Base-by-base conservation (phyloP, 805 yeast species). In the Monosporozyma unispora region DNA sequence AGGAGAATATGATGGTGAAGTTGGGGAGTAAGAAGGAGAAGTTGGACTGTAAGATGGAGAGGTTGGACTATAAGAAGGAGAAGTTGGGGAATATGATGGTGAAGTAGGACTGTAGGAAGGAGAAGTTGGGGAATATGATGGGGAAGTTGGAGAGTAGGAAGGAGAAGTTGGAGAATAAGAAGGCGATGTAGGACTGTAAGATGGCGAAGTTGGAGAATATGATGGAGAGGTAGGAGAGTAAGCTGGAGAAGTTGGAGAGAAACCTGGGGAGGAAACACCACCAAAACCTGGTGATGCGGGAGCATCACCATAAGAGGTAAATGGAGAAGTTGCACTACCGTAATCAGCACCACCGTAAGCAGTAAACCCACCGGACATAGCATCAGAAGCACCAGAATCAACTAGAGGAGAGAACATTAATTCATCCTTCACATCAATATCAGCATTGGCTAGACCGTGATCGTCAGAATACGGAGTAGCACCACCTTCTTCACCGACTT, bases 351-450 rank as follows among this genome's bases (percentile, higher is more conserved):
- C 96, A 54, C 93, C 90, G 62, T 88, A 88, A 53, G 87, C 89
- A 9, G 96, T 87, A 58, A 88, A 84, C 5, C 95, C 95, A 50
- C 96, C 96, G 29, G 82, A 75, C 64, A 67, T 64, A 48, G 82
- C 88, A 51, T 85, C 89, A 43, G 78, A 77, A 48, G 82, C 78
- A 57, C 96, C 96, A 29, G 96, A 80, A 53, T 89, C 93, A 35
- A 77, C 86, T 66, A 93, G 75, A 49, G 99, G 99, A 45, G 99
- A 93, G 75, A 93, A 93, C 59, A 87, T 87, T 33, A 84, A 81
- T 55, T 84, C 88, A 57, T 83, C 90, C 54, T 73, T 74, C 52
- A 76, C 77, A 54, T 80, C 83, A 49, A 70, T 69, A 61, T 81
- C 82, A 52, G 82, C 79, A 60, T 81, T 85, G 48, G 80, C 70